A percentile compares a stretch with the other conserved stretches of the same genome.
phyloP scores from a whole-genome alignment of 2,329 filamentous ascomycete species.

The Torrubiella hemipterigena region DNA sequence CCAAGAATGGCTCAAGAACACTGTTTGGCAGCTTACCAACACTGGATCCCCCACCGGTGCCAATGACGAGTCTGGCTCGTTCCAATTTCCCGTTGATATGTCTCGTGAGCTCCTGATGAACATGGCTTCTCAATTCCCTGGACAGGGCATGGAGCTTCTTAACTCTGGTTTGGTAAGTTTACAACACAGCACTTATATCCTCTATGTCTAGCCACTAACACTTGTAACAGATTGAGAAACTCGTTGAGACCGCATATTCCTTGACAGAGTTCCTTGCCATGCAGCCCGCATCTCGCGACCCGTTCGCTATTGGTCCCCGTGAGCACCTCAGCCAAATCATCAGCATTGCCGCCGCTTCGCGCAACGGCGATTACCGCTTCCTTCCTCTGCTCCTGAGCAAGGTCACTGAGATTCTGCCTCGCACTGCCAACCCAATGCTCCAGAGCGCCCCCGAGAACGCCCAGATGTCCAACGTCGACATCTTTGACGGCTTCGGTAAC shows the following conservation, averaged over 20 bases:
- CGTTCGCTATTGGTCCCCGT: slow-evolving; percentile 55
- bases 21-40: slow-evolving; percentile 51
- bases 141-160: slow-evolving; percentile 61
- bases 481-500: slow-evolving; percentile 55
- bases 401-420: slow-evolving; percentile 58
- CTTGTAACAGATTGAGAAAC: slow-evolving; percentile 74
- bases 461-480: slow-evolving; percentile 42
- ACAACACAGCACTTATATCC: too few relatives aligned
- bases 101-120: slow-evolving; percentile 49
- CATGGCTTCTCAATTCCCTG: slow-evolving; percentile 61
- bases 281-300: slow-evolving; percentile 45
- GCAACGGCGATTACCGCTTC: slow-evolving; percentile 66
- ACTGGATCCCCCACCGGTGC: slow-evolving; percentile 30
- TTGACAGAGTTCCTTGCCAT: slow-evolving; percentile 62
- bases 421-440: slow-evolving; percentile 47
- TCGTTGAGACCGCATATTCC: slow-evolving; percentile 64
- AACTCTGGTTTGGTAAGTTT: slow-evolving; percentile 61
- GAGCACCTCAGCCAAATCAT: slow-evolving; percentile 63
- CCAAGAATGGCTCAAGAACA: slow-evolving; percentile 54
- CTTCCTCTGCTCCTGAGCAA: slow-evolving; percentile 67
- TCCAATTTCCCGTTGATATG: slow-evolving; percentile 51
- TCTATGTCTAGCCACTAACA: too few relatives aligned
- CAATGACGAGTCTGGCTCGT: slow-evolving; percentile 43
- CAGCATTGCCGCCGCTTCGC: slow-evolving; percentile 55
- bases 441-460: slow-evolving; percentile 44